Conservation (phyloP, 2,329 filamentous ascomycete species). For the Fusarium graminum region DNA sequence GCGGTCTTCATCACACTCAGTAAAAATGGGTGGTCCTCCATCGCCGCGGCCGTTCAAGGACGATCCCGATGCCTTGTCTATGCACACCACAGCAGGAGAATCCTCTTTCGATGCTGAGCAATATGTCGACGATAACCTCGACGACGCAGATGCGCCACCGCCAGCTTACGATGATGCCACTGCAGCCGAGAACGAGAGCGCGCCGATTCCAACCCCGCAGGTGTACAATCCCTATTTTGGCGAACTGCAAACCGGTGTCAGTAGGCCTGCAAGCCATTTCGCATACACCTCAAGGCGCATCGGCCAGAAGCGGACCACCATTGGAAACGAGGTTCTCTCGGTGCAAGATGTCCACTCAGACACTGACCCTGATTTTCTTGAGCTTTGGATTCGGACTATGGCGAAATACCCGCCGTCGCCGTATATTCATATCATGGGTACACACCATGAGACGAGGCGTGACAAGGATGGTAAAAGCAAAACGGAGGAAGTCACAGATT, state of each 20-base stretch:
- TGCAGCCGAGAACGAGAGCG: not conserved
- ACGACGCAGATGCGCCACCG: not conserved
- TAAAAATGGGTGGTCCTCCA: constrained; percentile 18
- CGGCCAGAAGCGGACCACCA: constrained; percentile 32
- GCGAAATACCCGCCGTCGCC: constrained; percentile 31
- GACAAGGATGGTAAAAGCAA: constrained; percentile 39
- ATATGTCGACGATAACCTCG: constrained; percentile 10
- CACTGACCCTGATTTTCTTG: constrained; percentile 19
- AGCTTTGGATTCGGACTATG: constrained; percentile 36
- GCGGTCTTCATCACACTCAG: accelerated
- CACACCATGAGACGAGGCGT: constrained; percentile 28
- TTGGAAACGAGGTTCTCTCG: constrained; percentile 32
- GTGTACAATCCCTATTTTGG: not conserved
- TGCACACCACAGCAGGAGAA: constrained; percentile 38
- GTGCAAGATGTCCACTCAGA: constrained; percentile 38
- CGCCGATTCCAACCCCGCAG: not conserved
- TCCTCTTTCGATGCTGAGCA: constrained; percentile 15
- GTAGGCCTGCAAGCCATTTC: constrained; percentile 22
- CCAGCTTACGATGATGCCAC: constrained; percentile 13
- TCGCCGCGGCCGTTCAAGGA: constrained; percentile 18
- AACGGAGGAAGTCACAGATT: constrained; percentile 34
- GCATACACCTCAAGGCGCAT: constrained; percentile 21
- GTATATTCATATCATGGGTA: constrained; percentile 38
- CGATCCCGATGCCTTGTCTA: constrained; percentile 41
- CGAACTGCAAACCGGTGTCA: constrained; percentile 7